phyloP scores from a whole-genome alignment of 2,329 filamentous ascomycete genomes.

The Lachnum nothofagi region DNA sequence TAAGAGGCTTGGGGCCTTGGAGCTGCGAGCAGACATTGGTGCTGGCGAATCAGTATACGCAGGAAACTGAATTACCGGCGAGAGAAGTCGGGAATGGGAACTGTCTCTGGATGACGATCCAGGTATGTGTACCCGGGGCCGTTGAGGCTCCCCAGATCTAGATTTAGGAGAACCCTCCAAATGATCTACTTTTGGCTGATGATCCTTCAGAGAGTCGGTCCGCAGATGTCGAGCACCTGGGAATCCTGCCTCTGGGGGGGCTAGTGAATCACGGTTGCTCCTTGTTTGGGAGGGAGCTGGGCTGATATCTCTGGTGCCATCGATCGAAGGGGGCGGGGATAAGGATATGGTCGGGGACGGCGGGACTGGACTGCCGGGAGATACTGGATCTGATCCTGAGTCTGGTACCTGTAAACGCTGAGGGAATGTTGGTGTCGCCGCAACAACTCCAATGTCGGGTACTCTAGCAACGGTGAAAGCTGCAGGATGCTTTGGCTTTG shows the following conservation, averaged over 20 bases:
- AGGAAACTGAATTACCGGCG: slow-evolving; percentile 31
- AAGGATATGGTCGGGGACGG: slow-evolving; percentile 35
- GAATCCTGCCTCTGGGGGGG: slow-evolving; percentile 38
- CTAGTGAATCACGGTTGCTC: slow-evolving; percentile 37
- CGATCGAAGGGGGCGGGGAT: slow-evolving; percentile 25
- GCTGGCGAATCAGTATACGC: slow-evolving; percentile 31
- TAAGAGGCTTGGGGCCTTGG: slow-evolving; percentile 28
- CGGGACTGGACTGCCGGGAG: slow-evolving; percentile 30
- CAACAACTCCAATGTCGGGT: slow-evolving; percentile 31
- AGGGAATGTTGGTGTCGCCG: slow-evolving; percentile 39
- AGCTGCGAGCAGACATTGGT: slow-evolving; percentile 26
- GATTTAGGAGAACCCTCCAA: slow-evolving; percentile 15
- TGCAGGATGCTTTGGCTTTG: slow-evolving; percentile 19
- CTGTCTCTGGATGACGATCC: slow-evolving; percentile 26
- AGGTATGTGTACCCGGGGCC: slow-evolving; percentile 29
- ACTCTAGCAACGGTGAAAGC: slow-evolving; percentile 27
- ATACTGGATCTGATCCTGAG: slow-evolving; percentile 16
- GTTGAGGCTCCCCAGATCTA: slow-evolving; percentile 14
- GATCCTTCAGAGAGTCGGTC: slow-evolving; percentile 33
- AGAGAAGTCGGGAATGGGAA: slow-evolving; percentile 24
- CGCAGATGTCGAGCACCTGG: slow-evolving; percentile 30
- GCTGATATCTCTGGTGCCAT: slow-evolving; percentile 30
- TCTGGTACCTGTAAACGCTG: slow-evolving; percentile 23
- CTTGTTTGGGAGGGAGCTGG: slow-evolving; percentile 27
- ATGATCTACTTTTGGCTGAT: slow-evolving; percentile 18